Percentiles rank a stretch among this genome's conserved stretches.
phyloP scores from a whole-genome alignment of 2,329 filamentous ascomycete genomes.

The Xylaria digitata region DNA sequence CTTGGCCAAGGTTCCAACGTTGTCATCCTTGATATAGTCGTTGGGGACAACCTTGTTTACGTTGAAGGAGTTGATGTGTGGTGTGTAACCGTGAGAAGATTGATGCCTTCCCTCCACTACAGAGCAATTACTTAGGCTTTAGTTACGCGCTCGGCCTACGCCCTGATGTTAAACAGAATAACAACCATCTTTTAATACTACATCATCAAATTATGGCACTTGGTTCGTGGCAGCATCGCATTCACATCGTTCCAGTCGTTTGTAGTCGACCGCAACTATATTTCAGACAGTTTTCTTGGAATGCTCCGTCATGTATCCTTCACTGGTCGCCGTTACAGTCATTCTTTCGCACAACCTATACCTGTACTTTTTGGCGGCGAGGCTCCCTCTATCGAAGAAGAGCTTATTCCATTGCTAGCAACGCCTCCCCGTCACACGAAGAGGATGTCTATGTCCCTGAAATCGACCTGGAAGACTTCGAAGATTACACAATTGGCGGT shows the following conservation, averaged over 20 bases:
- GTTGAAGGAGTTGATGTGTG: no score
- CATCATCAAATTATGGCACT: constrained; percentile 19
- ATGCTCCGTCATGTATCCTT: constrained; percentile 18
- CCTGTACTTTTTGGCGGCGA: constrained; percentile 9
- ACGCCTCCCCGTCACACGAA: not conserved
- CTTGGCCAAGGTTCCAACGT: no score
- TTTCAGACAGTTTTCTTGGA: constrained; percentile 19
- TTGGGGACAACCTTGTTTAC: no score
- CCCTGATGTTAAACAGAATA: constrained; percentile 9
- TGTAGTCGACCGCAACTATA: constrained; percentile 17
- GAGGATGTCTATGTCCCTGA: constrained; percentile 14
- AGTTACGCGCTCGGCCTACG: no score
- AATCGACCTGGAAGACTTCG: constrained; percentile 26
- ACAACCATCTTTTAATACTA: constrained; percentile 14
- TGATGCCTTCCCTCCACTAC: no score
- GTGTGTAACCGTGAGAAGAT: no score
- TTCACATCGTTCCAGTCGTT: constrained; percentile 14
- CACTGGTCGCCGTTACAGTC: constrained; percentile 12
- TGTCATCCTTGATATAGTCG: no score
- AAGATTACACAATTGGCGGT: constrained; percentile 53
- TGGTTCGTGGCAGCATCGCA: constrained; percentile 18
- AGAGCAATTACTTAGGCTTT: no score
- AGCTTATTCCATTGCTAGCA: constrained; percentile 15
- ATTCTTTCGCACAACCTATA: constrained; percentile 20
- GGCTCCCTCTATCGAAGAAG: constrained; percentile 7